A percentile compares a stretch with the other conserved stretches of the same genome.
Evolutionary conservation across 2,329 filamentous ascomycete genomes (phyloP).

Genomic region (Fusarium sp.): DNA sequence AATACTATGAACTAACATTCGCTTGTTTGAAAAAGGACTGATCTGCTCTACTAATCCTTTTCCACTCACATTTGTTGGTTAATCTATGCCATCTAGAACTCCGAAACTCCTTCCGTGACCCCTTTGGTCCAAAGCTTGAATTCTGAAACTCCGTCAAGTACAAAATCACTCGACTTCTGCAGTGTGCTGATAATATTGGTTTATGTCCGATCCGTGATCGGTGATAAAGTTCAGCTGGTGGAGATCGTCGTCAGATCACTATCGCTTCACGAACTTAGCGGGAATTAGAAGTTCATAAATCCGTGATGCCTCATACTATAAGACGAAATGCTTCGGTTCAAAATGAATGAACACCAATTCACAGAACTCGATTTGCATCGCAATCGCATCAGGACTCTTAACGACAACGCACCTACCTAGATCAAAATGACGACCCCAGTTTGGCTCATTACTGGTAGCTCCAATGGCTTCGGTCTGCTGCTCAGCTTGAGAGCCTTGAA

Average conservation of each 20-base stretch:
- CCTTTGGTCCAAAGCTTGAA: not conserved
- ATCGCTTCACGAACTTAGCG: not conserved
- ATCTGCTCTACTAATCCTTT: not conserved
- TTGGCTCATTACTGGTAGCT: constrained; percentile 45
- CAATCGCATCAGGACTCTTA: not conserved
- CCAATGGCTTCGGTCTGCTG: constrained; percentile 42
- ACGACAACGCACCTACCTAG: not conserved
- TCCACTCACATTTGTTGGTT: not conserved
- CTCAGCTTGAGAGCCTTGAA: constrained; percentile 36
- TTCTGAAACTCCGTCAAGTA: not conserved
- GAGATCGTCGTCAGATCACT: not conserved
- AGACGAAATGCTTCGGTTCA: not conserved
- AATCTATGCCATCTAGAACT: not conserved
- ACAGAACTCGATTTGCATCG: too few species aligned
- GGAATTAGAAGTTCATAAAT: constrained; percentile 25
- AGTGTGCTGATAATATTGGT: not conserved
- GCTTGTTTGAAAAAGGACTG: too few species aligned
- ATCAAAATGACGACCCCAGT: constrained; percentile 40
- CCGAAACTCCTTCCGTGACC: not conserved
- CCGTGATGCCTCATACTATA: constrained; percentile 19
- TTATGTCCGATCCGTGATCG: constrained; percentile 23
- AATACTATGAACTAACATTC: too few species aligned
- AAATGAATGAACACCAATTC: too few species aligned
- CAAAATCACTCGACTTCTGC: not conserved
- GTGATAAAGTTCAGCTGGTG: constrained; percentile 2